Conservation (phyloP, 306 rosid genomes). For the Hippophae gyantsensis region DNA sequence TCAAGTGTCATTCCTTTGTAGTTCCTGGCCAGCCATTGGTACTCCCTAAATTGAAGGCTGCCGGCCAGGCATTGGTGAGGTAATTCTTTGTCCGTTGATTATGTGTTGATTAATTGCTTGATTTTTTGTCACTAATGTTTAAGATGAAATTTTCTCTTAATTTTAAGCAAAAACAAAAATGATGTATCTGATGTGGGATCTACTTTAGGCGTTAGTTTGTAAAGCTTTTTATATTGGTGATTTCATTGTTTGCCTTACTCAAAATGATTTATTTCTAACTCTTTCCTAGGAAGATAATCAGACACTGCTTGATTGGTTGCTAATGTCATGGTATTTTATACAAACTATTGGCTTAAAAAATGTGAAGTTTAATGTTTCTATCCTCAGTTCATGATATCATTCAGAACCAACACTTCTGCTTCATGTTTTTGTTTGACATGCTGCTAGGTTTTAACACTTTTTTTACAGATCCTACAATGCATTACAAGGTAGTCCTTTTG, state of each 20-base stretch:
- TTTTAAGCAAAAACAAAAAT: neutral
- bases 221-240: neutral
- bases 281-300: neutral
- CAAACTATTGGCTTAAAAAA: neutral
- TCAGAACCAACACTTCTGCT: neutral
- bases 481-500: constrained; percentile 53
- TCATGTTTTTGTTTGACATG: constrained; percentile 1
- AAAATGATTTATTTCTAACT: neutral
- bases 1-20: constrained; percentile 56
- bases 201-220: neutral
- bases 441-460: constrained; percentile 1
- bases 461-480: constrained; percentile 53
- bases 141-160: neutral
- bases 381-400: constrained; percentile 7
- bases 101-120: neutral
- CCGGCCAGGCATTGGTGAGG: constrained; percentile 49
- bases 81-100: constrained; percentile 15
- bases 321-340: neutral
- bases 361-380: neutral
- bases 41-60: constrained; percentile 38
- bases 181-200: neutral
- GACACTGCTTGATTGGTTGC: neutral
- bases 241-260: neutral
- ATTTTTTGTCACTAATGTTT: neutral
- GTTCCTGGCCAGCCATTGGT: constrained; percentile 34